phyloP scores from a whole-genome alignment of 2,329 filamentous ascomycete species.

The Geosmithia putterillii region DNA sequence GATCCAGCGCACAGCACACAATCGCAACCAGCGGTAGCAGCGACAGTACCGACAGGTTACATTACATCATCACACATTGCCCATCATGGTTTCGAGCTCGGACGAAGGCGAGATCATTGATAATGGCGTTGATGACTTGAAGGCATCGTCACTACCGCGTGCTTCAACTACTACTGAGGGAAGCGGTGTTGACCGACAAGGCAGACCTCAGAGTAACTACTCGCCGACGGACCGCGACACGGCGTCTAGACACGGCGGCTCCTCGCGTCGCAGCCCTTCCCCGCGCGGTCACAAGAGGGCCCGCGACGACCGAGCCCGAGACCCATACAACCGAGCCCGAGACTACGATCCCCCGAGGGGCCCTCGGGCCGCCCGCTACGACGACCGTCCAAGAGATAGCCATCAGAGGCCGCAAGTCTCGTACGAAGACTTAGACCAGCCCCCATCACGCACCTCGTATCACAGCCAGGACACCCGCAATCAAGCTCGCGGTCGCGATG shows the following conservation, averaged over 20 bases:
- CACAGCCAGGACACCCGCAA: conserved; percentile 39
- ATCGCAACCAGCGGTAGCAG: too few species aligned
- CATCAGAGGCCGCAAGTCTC: conserved; percentile 32
- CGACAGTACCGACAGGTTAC: too few species aligned
- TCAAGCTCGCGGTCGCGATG: conserved; percentile 11
- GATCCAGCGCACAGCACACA: conserved; percentile 1
- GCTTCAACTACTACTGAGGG: conserved; percentile 39
- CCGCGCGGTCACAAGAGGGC: conserved; percentile 56
- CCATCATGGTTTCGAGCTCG: conserved; percentile 44
- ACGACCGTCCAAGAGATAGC: conserved; percentile 37
- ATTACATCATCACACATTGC: not conserved
- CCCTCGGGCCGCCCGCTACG: conserved; percentile 49
- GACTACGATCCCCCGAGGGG: conserved; percentile 39
- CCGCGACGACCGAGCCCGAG: conserved; percentile 47
- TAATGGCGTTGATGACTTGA: conserved; percentile 49
- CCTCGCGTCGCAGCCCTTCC: conserved; percentile 39
- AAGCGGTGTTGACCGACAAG: conserved; percentile 82
- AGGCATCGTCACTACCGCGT: conserved; percentile 80
- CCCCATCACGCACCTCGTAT: conserved; percentile 25
- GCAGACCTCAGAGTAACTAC: conserved; percentile 60
- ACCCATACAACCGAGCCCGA: conserved; percentile 25
- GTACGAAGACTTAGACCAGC: conserved; percentile 47
- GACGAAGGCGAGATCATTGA: conserved; percentile 84
- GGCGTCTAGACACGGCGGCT: conserved; percentile 26
- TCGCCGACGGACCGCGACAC: conserved; percentile 44